Conservation (phyloP, 2,329 filamentous ascomycete species). For the Pyrenophora teres region DNA sequence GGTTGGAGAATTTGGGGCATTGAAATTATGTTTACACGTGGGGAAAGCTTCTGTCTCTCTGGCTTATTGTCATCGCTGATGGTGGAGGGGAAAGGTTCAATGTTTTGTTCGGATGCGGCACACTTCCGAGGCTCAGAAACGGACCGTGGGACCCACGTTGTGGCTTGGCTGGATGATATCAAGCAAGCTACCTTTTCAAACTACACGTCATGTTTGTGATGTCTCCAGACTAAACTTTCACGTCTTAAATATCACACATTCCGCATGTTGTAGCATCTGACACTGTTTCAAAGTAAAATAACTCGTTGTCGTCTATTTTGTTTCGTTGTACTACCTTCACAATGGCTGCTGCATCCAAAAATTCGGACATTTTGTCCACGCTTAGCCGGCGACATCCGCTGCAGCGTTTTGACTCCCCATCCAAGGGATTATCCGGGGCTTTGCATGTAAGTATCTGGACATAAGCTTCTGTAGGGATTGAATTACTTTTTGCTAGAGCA, state of each 20-base stretch:
- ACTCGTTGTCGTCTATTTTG: too few relatives aligned
- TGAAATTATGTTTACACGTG: too few relatives aligned
- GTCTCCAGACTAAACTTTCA: background rate
- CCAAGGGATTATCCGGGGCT: conserved; percentile 64
- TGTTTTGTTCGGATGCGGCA: conserved; percentile 3
- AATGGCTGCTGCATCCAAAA: conserved; percentile 8
- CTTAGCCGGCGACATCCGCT: conserved; percentile 60
- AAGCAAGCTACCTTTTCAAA: conserved; percentile 1
- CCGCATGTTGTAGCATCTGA: background rate
- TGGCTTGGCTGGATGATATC: conserved; percentile 9
- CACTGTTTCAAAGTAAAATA: background rate
- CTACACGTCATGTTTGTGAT: conserved; percentile 16
- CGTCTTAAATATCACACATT: too few relatives aligned
- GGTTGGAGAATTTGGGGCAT: too few relatives aligned
- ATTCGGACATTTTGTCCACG: conserved; percentile 17
- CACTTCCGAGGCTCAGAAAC: conserved; percentile 16
- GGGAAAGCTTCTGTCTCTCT: too few relatives aligned
- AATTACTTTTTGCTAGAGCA: too few relatives aligned
- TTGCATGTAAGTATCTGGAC: conserved; percentile 56
- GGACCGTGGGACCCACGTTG: conserved; percentile 16
- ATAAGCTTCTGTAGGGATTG: too few relatives aligned
- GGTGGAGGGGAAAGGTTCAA: too few relatives aligned
- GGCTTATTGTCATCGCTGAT: too few relatives aligned
- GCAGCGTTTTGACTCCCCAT: conserved; percentile 69
- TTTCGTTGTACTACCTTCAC: background rate